phyloP scores from a whole-genome alignment of 371 early-diverging fungal genomes.

The Batkoa obscura region DNA sequence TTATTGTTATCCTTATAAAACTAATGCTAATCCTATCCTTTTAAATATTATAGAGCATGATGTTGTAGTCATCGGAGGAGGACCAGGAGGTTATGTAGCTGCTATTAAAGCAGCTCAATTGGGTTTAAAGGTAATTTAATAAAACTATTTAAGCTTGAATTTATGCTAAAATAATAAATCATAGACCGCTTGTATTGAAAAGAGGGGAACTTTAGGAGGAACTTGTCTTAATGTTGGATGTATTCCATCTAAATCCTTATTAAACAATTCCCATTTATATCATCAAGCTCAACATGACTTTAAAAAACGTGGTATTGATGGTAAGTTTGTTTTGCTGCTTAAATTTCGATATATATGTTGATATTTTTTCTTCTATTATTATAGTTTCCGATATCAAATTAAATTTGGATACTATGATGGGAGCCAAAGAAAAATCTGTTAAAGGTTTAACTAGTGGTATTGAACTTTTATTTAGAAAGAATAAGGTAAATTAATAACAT shows the following conservation, averaged over 20 bases:
- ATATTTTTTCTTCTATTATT: too few species aligned
- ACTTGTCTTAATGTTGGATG: constrained; percentile 98
- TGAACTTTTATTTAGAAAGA: constrained; percentile 91
- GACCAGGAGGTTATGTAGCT: constrained; percentile 96
- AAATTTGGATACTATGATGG: constrained; percentile 77
- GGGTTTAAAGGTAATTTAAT: constrained; percentile 68
- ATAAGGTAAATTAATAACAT: constrained; percentile 34
- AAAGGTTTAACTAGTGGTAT: constrained; percentile 80
- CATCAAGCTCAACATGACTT: constrained; percentile 85
- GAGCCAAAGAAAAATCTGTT: constrained; percentile 80
- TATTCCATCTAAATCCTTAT: constrained; percentile 96
- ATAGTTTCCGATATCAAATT: constrained; percentile 58
- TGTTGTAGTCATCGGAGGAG: constrained; percentile 82
- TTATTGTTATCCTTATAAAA: background rate
- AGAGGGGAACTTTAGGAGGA: constrained; percentile 90
- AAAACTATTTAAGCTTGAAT: background rate
- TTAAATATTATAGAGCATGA: constrained; percentile 36
- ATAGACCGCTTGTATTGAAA: constrained; percentile 91
- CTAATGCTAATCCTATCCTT: background rate
- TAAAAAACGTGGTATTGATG: constrained; percentile 82
- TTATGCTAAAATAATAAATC: background rate
- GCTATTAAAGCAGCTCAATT: constrained; percentile 97
- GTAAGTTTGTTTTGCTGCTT: constrained; percentile 14
- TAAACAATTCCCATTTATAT: constrained; percentile 94
- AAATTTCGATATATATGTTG: background rate